Conservation (phyloP, 2,329 filamentous ascomycete genomes). For the Cladosporium sp. region DNA sequence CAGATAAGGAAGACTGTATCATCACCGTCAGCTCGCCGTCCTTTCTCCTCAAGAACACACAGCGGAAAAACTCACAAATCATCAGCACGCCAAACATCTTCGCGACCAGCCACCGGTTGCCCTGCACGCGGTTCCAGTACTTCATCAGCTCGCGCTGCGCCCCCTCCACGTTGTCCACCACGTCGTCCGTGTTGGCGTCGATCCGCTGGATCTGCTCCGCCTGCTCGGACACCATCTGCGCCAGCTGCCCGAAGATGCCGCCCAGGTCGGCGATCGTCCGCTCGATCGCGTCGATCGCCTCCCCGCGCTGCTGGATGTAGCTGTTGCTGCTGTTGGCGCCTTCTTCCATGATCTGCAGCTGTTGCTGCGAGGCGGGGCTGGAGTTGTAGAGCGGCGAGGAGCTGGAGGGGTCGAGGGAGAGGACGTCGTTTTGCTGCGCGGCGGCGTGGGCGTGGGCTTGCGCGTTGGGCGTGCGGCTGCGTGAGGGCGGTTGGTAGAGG, state of each 20-base stretch:
- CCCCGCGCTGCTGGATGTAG: conserved; percentile 88
- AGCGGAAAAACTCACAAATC: conserved; percentile 51
- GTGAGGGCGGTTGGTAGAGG: conserved; percentile 11
- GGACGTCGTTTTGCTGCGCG: conserved; percentile 54
- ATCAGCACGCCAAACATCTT: conserved; percentile 82
- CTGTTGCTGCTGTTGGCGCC: conserved; percentile 76
- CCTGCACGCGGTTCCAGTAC: conserved; percentile 90
- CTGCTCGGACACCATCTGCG: conserved; percentile 95
- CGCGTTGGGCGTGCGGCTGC: conserved; percentile 16
- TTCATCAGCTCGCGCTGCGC: conserved; percentile 92
- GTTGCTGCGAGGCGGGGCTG: conserved; percentile 66
- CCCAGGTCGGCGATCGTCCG: conserved; percentile 90
- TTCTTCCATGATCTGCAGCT: conserved; percentile 82
- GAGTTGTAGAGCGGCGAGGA: conserved; percentile 38
- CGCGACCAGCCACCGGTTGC: conserved; percentile 91
- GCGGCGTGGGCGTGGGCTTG: no score
- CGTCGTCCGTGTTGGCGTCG: conserved; percentile 94
- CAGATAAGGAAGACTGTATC: conserved; percentile 17
- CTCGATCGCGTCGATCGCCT: conserved; percentile 95
- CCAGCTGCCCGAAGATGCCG: conserved; percentile 86
- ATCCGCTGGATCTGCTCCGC: conserved; percentile 97
- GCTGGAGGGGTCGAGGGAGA: conserved; percentile 69
- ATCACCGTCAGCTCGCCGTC: not conserved
- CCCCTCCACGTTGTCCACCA: conserved; percentile 96
- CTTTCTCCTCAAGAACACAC: not conserved